Base-by-base conservation (phyloP, 192 early-diverging fungal genomes). In the Coemansia sp. region DNA sequence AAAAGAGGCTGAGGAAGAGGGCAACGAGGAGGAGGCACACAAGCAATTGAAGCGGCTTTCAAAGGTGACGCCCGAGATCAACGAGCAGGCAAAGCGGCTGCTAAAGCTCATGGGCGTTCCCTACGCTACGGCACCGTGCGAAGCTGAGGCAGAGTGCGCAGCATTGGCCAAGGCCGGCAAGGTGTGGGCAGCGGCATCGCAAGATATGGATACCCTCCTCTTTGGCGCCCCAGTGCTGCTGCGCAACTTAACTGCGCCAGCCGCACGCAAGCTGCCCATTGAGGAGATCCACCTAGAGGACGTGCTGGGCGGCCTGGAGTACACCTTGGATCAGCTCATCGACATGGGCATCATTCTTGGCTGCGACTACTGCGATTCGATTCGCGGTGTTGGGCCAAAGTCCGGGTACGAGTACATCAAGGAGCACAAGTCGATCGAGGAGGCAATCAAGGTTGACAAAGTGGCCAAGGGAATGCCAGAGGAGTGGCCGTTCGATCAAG, bases 151-250 rank as follows among this genome's bases (percentile, higher is more conserved):
- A 0, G 94, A 99, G 70, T 99, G 97, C 72, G 97, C 97, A 3
- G 93, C 89, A 16, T 73, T 99, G 25, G 92, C 91, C n/a, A 86
- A 85, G 59, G 84, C 89, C 1, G 94, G 94, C 47, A 95, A 94
- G 62, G 94, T 99, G 2, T 97, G 89, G 73, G 97, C 92, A 28
- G 94, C 95, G 16, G 95, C 93, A 18, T 95, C 94, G 11, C 95
- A 99, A 68, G 97, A 99, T 81, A 98, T 99, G 95, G 97, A 99
- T 65, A 99, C 97, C 0, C 81, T 99, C 50, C 92, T 94, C 13
- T 99, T 99, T 79, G 90, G 88, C 11, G 78, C 95, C 1, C 94
- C 97, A 0, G 85, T 96, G 36, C 76, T 99, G 12, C 64, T 99
- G 38, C 88, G 97, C 13, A 94, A 98, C 67, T 77, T 99, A 61